Conservation (phyloP, 768 basidiomycete species). For the Leccinum incarnatum region DNA sequence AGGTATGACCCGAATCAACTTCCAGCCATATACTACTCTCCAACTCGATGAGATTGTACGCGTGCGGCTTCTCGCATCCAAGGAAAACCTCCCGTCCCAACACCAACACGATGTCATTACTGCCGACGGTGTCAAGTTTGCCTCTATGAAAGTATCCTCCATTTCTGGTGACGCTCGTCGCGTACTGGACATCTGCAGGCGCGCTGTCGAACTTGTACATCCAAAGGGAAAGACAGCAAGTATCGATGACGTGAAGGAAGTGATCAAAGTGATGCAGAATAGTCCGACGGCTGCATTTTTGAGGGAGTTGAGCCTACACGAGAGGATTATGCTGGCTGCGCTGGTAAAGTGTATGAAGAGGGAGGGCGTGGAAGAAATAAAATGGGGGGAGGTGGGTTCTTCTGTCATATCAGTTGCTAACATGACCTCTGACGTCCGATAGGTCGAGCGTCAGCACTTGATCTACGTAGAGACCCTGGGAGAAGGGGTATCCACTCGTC, state of each 20-base stretch:
- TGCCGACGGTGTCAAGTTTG: conserved; percentile 77
- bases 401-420: background rate
- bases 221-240: conserved; percentile 50
- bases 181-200: conserved; percentile 91
- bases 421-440: conserved; percentile 1
- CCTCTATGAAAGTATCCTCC: conserved; percentile 71
- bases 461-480: conserved; percentile 65
- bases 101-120: conserved; percentile 53
- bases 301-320: conserved; percentile 80
- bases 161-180: conserved; percentile 94
- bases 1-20: conserved; percentile 92
- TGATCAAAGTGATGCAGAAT: conserved; percentile 84
- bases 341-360: conserved; percentile 78
- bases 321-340: conserved; percentile 83
- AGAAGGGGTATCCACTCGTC: conserved; percentile 53
- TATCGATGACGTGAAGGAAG: conserved; percentile 70
- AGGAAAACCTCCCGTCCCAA: conserved; percentile 44
- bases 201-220: conserved; percentile 79
- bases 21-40: conserved; percentile 77
- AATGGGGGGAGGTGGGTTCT: conserved; percentile 70
- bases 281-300: conserved; percentile 86
- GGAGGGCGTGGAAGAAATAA: conserved; percentile 85
- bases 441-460: conserved; percentile 77
- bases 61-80: conserved; percentile 67
- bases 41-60: conserved; percentile 86